phyloP scores from a whole-genome alignment of 1,284 basidiomycete genomes.

The Melampsora occidentalis region DNA sequence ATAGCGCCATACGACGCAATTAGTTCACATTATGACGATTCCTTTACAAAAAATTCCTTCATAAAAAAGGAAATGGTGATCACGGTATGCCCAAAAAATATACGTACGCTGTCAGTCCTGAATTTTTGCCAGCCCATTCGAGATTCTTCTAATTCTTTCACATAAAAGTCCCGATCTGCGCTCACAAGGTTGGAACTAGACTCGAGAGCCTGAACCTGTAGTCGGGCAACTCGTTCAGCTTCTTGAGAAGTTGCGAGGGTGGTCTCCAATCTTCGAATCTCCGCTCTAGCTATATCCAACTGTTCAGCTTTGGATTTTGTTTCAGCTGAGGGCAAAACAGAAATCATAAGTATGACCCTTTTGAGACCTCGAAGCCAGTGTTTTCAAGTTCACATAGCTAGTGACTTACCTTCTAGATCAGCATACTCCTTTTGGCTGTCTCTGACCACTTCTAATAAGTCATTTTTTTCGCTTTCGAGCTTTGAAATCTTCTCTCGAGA shows the following conservation, averaged over 20 bases:
- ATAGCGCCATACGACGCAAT: no score
- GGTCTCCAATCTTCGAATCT: slow-evolving; percentile 23
- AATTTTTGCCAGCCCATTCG: slow-evolving; percentile 28
- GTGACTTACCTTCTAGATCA: slow-evolving; percentile 29
- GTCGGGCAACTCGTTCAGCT: slow-evolving; percentile 24
- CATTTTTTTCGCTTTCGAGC: slow-evolving; percentile 26
- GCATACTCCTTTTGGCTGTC: slow-evolving; percentile 28
- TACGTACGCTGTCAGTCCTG: slow-evolving; percentile 27
- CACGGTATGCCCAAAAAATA: no score
- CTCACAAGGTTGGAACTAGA: slow-evolving; percentile 9
- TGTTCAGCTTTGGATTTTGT: slow-evolving; percentile 19
- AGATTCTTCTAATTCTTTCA: slow-evolving; percentile 27
- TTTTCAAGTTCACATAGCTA: not conserved
- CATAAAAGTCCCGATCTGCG: slow-evolving; percentile 39
- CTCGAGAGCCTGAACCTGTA: slow-evolving; percentile 29
- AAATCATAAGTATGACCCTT: not conserved
- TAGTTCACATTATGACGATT: no score
- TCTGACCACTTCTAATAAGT: slow-evolving; percentile 27
- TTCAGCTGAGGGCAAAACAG: slow-evolving; percentile 16
- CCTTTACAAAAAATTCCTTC: no score
- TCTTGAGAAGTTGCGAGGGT: slow-evolving; percentile 7
- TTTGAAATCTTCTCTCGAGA: slow-evolving; percentile 2
- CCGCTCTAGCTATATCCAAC: not conserved
- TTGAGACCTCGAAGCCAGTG: not conserved
- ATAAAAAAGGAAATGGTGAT: slow-evolving; percentile 7